Percentiles rank a stretch among this genome's conserved stretches.
Evolutionary conservation across 371 early-diverging fungal genomes (phyloP).

Genomic region (Syncephalastrum sp.): DNA sequence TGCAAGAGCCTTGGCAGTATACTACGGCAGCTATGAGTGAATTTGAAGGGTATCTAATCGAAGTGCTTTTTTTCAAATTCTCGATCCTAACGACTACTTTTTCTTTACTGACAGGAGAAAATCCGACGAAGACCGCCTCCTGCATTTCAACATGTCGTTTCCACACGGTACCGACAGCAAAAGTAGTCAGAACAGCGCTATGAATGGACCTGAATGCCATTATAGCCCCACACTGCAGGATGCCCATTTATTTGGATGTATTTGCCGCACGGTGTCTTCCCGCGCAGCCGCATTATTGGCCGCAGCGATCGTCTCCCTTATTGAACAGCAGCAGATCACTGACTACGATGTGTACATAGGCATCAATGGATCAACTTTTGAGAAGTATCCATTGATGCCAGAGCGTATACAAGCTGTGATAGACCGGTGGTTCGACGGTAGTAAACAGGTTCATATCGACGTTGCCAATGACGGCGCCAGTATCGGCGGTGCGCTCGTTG

Average conservation of each 20-base stretch:
- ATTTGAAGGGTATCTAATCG: conserved; percentile 27
- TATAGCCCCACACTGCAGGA: conserved; percentile 1
- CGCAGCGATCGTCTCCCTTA: conserved; percentile 33
- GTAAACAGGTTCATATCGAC: conserved; percentile 17
- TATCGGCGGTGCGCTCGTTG: conserved; percentile 49
- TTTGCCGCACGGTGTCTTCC: conserved; percentile 25
- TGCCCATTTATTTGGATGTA: conserved; percentile 29
- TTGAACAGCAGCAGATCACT: conserved; percentile 34
- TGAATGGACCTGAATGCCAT: not conserved
- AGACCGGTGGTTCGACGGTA: too few relatives aligned
- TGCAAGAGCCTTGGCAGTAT: conserved; percentile 64
- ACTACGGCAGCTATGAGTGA: conserved; percentile 70
- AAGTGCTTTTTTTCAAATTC: conserved; percentile 37
- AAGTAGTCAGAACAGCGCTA: not conserved
- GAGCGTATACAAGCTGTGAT: conserved; percentile 26
- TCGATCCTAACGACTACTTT: conserved; percentile 71
- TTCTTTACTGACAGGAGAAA: conserved; percentile 56
- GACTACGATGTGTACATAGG: conserved; percentile 27
- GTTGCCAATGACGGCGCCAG: conserved; percentile 46
- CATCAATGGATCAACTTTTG: conserved; percentile 38
- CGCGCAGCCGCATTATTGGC: conserved; percentile 33
- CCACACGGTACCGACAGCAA: not conserved
- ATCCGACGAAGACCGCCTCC: not conserved
- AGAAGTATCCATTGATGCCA: conserved; percentile 41
- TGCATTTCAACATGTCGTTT: not conserved